Percentiles rank a stretch among this genome's conserved stretches.
Conservation (phyloP, 176 grass and related monocot species). For the Oryza australiensis region DNA sequence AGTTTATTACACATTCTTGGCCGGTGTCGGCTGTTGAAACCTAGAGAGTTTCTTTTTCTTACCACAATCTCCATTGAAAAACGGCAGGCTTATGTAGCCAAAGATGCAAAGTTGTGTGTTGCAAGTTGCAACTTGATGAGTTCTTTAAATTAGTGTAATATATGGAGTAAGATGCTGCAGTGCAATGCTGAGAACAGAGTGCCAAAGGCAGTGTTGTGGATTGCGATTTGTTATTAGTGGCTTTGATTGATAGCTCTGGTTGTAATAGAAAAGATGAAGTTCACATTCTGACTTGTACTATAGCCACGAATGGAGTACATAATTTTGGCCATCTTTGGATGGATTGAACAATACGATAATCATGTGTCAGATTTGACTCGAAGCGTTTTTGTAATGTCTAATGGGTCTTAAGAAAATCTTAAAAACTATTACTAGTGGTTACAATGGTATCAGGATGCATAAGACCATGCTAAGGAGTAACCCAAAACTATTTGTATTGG, state of each 20-base stretch:
- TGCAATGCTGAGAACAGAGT: not conserved
- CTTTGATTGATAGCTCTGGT: not conserved
- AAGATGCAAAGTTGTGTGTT: not conserved
- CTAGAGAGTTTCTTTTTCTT: not conserved
- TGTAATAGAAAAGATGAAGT: not conserved
- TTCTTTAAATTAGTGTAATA: not conserved
- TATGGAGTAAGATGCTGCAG: not conserved
- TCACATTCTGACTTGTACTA: not conserved
- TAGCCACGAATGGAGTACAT: too few species aligned
- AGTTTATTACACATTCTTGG: slow-evolving; percentile 31
- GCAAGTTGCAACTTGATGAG: not conserved
- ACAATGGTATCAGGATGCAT: not conserved
- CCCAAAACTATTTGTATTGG: too few species aligned
- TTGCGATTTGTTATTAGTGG: not conserved
- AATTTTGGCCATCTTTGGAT: too few species aligned
- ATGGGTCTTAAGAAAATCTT: not conserved
- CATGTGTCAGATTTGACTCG: not conserved
- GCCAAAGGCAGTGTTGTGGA: not conserved
- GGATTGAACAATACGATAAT: too few species aligned
- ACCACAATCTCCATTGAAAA: not conserved
- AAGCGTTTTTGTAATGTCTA: not conserved
- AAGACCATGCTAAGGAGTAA: not conserved
- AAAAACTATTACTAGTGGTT: not conserved
- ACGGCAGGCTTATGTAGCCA: slow-evolving; percentile 18
- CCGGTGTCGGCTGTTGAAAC: slow-evolving; percentile 2